Percentiles rank a stretch among this genome's conserved stretches.
phyloP scores from a whole-genome alignment of 2,329 filamentous ascomycete genomes.

The Exophiala bonariae region DNA sequence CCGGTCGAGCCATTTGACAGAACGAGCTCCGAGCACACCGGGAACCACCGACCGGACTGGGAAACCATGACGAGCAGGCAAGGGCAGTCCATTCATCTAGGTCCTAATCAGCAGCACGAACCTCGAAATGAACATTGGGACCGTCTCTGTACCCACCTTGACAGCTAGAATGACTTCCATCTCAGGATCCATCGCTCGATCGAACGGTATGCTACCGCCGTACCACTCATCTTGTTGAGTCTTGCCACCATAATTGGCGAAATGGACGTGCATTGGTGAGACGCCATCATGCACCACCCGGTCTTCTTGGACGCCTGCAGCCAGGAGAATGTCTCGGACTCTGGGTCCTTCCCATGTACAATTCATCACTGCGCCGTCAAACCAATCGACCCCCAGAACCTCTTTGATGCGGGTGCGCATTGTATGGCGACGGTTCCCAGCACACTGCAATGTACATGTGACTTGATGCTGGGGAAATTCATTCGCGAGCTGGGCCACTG shows the following conservation, averaged over 20 bases:
- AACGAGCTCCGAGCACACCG: conserved; percentile 54
- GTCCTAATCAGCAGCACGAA: conserved; percentile 8
- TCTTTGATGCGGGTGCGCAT: conserved; percentile 62
- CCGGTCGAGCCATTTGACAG: conserved; percentile 58
- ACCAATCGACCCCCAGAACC: conserved; percentile 61
- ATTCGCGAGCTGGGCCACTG: conserved; percentile 46
- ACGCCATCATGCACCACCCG: conserved; percentile 27
- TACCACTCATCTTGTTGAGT: conserved; percentile 61
- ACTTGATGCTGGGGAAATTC: conserved; percentile 56
- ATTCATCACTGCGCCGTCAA: conserved; percentile 62
- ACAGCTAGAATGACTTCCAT: conserved; percentile 51
- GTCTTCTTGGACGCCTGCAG: conserved; percentile 42
- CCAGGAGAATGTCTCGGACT: conserved; percentile 52
- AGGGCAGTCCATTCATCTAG: conserved; percentile 51
- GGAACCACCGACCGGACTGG: conserved; percentile 55
- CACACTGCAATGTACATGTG: conserved; percentile 60
- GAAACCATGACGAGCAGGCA: conserved; percentile 52
- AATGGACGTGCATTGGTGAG: conserved; percentile 51
- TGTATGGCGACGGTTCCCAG: conserved; percentile 60
- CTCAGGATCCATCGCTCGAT: conserved; percentile 43
- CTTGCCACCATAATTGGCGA: conserved; percentile 54
- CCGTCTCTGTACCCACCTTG: conserved; percentile 36
- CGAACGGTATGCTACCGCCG: conserved; percentile 55
- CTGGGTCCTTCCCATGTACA: conserved; percentile 57
- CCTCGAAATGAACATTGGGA: neutral